Base-by-base conservation (phyloP, 208 protist species). In the Leishmania gerbilli region DNA sequence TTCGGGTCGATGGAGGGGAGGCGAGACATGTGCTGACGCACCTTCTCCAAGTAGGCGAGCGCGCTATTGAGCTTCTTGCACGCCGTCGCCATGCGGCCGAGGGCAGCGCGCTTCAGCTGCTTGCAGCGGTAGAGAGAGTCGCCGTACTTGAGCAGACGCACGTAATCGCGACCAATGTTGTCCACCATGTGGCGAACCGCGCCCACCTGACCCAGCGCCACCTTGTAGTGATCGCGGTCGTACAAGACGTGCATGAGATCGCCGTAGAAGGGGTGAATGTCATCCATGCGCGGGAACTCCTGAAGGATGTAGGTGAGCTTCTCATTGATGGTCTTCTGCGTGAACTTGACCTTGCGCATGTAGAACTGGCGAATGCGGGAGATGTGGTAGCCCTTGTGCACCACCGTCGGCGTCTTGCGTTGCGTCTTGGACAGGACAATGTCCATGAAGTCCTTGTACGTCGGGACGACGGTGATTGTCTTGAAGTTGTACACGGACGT, bases 211-310 rank as follows among this genome's bases (percentile, higher is more conserved):
- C 99, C 99, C 9, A 99, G 93, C 1, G 99, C 99, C 17, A 99
- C 93, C 91, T 99, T 99, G 95, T 99, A 99, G 91, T 99, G 99
- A 84, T 99, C 99, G 34, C 97, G 92, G 89, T 99, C 99, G 92
- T 99, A 99, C 6, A 99, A 91, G 34, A 99, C 99, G 91, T 99
- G 99, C 93, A 99, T 99, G 49, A 99, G 92, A 87, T 99, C 99
- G 8, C 97, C 99, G 89, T 99, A 99, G 89, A 99, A 99, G 56
- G 99, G 99, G 91, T 99, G 99, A 75, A 99, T 99, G 82, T 99
- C 99, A 75, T 99, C 98, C 83, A 99, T 94, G 72, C 97, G 93
- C 31, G 99, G 99, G 83, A 99, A 99, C 71, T 99, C 92, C 71
- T 95, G 91, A 51, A 99, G 87, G 68, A 99, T 99, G 62, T 92